A percentile compares a stretch with the other conserved stretches of the same genome.
phyloP scores from a whole-genome alignment of 768 basidiomycete genomes.

The Trametes elegans region DNA sequence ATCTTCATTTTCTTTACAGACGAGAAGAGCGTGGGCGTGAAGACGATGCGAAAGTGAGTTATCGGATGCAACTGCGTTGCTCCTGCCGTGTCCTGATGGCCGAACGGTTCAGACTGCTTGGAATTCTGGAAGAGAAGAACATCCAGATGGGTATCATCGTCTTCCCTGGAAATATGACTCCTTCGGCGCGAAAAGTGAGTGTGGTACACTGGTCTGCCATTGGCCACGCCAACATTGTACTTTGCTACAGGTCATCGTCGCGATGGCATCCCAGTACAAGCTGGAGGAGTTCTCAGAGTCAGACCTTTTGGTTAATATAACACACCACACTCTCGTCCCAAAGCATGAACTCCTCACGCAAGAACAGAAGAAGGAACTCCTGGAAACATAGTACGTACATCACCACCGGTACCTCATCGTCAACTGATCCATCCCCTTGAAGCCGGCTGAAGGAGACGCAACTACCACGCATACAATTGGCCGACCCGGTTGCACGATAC shows the following conservation, averaged over 20 bases:
- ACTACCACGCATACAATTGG: constrained; percentile 92
- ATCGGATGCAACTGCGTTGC: not conserved
- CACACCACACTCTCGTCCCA: constrained; percentile 93
- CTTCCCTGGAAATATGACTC: constrained; percentile 95
- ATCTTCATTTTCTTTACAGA: constrained; percentile 97
- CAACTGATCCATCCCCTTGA: constrained; percentile 8
- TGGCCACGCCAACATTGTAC: not conserved
- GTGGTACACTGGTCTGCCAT: not conserved
- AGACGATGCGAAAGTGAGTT: constrained; percentile 94
- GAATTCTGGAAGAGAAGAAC: constrained; percentile 87
- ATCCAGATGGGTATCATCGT: constrained; percentile 93
- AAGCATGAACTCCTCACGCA: constrained; percentile 82
- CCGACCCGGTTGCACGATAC: constrained; percentile 97
- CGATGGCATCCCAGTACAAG: constrained; percentile 81
- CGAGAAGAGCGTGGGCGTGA: constrained; percentile 92
- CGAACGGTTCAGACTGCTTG: constrained; percentile 60
- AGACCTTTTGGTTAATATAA: constrained; percentile 96
- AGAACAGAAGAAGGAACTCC: constrained; percentile 82
- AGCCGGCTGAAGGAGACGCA: constrained; percentile 98
- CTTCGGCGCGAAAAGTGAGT: constrained; percentile 87
- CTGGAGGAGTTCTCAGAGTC: constrained; percentile 97
- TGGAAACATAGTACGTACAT: constrained; percentile 86
- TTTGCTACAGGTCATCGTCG: constrained; percentile 74
- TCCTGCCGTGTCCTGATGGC: not conserved
- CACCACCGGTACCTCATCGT: not conserved